Conservation (phyloP, 495 filamentous ascomycete species). For the Xylaria intraflava region DNA sequence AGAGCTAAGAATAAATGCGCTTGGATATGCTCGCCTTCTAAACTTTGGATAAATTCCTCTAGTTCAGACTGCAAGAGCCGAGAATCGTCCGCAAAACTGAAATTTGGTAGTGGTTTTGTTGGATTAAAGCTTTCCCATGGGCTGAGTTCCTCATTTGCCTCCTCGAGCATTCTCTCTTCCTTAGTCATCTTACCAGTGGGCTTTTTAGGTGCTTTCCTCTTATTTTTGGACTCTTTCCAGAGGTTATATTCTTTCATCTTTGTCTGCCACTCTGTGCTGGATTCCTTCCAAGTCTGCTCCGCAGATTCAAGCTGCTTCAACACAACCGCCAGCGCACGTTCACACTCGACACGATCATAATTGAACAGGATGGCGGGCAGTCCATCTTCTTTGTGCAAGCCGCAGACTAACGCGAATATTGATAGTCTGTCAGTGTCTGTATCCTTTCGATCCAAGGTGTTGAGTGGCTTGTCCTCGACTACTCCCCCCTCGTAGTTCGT, state of each 20-base stretch:
- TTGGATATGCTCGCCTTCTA: conserved; percentile 39
- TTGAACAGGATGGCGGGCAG: conserved; percentile 74
- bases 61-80: conserved; percentile 50
- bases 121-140: conserved; percentile 59
- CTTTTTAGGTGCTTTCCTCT: conserved; percentile 32
- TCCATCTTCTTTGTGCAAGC: conserved; percentile 56
- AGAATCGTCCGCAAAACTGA: conserved; percentile 57
- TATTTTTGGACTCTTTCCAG: conserved; percentile 35
- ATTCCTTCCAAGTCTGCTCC: conserved; percentile 52
- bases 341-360: conserved; percentile 60
- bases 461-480: not conserved
- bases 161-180: conserved; percentile 47
- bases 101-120: conserved; percentile 51
- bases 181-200: conserved; percentile 42
- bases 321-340: conserved; percentile 45
- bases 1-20: conserved; percentile 49
- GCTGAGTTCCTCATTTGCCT: conserved; percentile 45
- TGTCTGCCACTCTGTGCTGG: conserved; percentile 51
- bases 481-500: not conserved
- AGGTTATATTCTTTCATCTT: conserved; percentile 46
- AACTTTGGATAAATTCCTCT: conserved; percentile 34
- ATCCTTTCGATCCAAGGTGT: not conserved
- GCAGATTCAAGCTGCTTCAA: conserved; percentile 42
- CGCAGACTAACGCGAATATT: conserved; percentile 53
- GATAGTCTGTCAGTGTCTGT: conserved; percentile 15